Percentiles rank a stretch among this genome's conserved stretches.
These are phyloP conservation scores for Scutellaria barbata DNA, from an alignment of 257 asterid species.

Conservation along the genomic window DNA sequence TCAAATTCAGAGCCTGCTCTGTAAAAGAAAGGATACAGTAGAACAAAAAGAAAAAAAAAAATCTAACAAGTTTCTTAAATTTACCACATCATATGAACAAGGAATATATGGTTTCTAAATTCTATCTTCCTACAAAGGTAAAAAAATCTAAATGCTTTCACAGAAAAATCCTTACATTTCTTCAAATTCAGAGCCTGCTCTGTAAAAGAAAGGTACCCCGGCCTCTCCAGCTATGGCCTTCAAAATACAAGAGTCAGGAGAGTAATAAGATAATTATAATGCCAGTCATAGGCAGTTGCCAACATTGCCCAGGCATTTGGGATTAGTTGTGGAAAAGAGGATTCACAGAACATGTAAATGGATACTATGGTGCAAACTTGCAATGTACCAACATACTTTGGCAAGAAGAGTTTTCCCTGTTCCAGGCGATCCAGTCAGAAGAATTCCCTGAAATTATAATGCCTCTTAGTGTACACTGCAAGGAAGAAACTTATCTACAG, in stretches of 20 bases:
- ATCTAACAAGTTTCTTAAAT: constrained; percentile 7
- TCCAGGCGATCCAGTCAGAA: constrained; percentile 98
- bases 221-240: constrained; percentile 99
- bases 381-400: constrained; percentile 57
- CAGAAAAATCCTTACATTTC: constrained; percentile 71
- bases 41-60: not conserved
- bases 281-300: constrained; percentile 7
- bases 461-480: constrained; percentile 21
- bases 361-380: not conserved
- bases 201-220: constrained; percentile 96
- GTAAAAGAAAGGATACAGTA: no score
- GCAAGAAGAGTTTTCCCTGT: constrained; percentile 98
- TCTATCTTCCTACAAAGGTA: not conserved
- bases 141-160: constrained; percentile 23
- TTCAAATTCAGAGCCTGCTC: constrained; percentile 97
- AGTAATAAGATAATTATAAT: constrained; percentile 17
- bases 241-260: constrained; percentile 42
- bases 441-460: constrained; percentile 77
- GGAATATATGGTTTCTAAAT: not conserved
- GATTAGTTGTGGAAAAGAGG: constrained; percentile 20
- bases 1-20: no score
- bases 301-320: constrained; percentile 15
- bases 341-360: constrained; percentile 3
- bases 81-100: not conserved
- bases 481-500: constrained; percentile 28